Base-by-base conservation (phyloP, 768 basidiomycete genomes). In the Cantharellus anzutake region DNA sequence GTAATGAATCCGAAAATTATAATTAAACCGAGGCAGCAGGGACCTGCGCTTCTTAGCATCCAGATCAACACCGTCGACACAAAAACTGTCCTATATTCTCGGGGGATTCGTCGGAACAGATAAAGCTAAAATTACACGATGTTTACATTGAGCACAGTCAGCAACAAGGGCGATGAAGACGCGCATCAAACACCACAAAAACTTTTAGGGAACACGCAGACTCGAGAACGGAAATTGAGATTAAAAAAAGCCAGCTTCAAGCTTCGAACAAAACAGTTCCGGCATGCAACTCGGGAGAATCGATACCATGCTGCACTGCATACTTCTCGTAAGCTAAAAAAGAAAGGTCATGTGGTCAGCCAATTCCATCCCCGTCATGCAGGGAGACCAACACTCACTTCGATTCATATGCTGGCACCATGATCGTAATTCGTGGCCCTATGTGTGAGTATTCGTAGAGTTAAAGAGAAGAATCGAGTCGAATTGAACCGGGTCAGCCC, bases 401-500 rank as follows among this genome's bases (percentile, higher is more conserved):
- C 41, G 51, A 50, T 64, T 62, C 57, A 64, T 51, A 50, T 65
- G 64, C 51, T 56, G 61, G 55, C n/a, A 65, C 62, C 62, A 60
- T 3, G 61, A 35, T 35, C 59, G 40, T 16, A 50, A 44, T 58
- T 65, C 64, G 44, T 65, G 60, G 0, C 62, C 65, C 62, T 60
- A 37, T 4, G 51, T 4, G 51, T 58, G 58, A 52, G 64, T 60
- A 63, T 59, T 41, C 40, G n/a, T 41, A 0, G 3, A 0, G 5
- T 1, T 41, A 51, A 16, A n/a, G 29, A 39, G 51, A 14, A 4
- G 1, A 34, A 52, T 38, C 29, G 39, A 7, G 37, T 29, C 3
- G 7, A 40, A 35, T 2, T 2, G 44, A 11, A 35, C 3, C 4
- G 40, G 51, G 44, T 37, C 4, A 4, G 7, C 42, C 38, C 34